Evolutionary conservation across 2,329 filamentous ascomycete species (phyloP), one percentile per base, ranked within the genome.

Genomic region (Fusarium penzigii): DNA sequence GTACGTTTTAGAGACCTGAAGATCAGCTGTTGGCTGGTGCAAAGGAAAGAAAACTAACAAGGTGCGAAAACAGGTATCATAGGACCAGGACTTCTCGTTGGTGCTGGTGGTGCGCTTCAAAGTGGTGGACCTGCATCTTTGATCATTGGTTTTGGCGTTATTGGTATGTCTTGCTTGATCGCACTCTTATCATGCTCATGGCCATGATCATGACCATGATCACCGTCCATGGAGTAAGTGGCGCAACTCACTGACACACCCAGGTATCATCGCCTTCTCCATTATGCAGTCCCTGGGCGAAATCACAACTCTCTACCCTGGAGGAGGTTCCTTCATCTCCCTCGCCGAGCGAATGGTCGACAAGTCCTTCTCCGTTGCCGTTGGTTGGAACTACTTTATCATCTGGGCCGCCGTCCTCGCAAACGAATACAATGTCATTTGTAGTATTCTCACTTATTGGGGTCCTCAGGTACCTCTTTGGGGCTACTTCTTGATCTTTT

Each of bases 221-320:
- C 20, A 25, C 7, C 7, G 7, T 25, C 20, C 20, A 25, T 25
- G 20, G 20, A 7, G 7, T 25, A 25, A 4, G 5, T 25, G 20
- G 20, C 20, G 12, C 44, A 29, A 17, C 61, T 68, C 42, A 70
- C 48, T 29, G 32, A 41, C 5, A 13, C 39, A 3, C 2, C 1
- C 25, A 74, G 71, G 72, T 46, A 79, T 90, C 56, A 82, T 91
- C 52, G 87, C 87, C 2, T 80, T 78, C 56, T 79, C 76, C 59
- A 81, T 87, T 58, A 90, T 89, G 83, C 88, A 90, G 74, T 87
- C 83, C 5, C 73, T 92, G 7, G 88, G 88, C 17, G 88, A 92
- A 67, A 74, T 91, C 62, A 88, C 88, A 3, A 90, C 88, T 7
- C 71, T 90, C 2, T 90, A 87, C 59, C 88, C 88, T 1, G 86